Base-by-base conservation (phyloP, 2,329 filamentous ascomycete genomes). In the Podosphaera aphanis region DNA sequence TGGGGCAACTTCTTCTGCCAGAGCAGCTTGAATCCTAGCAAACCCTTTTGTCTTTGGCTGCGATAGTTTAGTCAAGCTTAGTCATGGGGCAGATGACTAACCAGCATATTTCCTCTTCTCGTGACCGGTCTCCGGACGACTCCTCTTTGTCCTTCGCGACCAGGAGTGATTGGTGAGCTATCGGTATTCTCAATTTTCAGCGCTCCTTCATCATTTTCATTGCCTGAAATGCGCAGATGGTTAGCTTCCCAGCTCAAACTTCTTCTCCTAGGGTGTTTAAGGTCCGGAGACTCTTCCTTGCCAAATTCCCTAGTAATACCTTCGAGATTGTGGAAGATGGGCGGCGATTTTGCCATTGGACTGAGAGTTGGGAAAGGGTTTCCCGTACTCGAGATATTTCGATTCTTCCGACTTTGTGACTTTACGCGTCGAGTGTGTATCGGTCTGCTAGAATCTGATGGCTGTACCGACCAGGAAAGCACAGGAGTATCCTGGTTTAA, bases 41-140 rank as follows among this genome's bases (percentile, higher is more conserved):
- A 98, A 98, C 0, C 80, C 85, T 63, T 93, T 93, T 0, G 88
- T 90, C 67, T 95, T 98, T 11, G 92, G 90, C 83, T 92, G 53
- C 11, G 11, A 29, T 11, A 5, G 43, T 51, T 66, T 51, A 66
- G 60, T 48, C 27, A 27, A 18, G 8, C 33, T 19, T 3, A 15
- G 10, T 5, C 8, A 19, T 31, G 27, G n/a, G 15, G 29, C 1
- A 38, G 29, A 23, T 18, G 23, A 64, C 78, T 60, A 68, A 90
- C 83, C 58, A 98, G 62, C 49, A 98, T 69, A 61, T 93, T 98
- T 6, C 86, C 83, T 48, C 88, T 73, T 44, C 90, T 71, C 5
- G 84, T 92, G 5, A 95, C 88, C 1, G 78, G 74, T 50, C 86
- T 73, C 50, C 82, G 73, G 50, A 93, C 80, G 15, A 93, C 85